These are phyloP conservation scores for Leccinum imitatum DNA, from an alignment of 768 basidiomycete genomes.

Conservation along the genomic window DNA sequence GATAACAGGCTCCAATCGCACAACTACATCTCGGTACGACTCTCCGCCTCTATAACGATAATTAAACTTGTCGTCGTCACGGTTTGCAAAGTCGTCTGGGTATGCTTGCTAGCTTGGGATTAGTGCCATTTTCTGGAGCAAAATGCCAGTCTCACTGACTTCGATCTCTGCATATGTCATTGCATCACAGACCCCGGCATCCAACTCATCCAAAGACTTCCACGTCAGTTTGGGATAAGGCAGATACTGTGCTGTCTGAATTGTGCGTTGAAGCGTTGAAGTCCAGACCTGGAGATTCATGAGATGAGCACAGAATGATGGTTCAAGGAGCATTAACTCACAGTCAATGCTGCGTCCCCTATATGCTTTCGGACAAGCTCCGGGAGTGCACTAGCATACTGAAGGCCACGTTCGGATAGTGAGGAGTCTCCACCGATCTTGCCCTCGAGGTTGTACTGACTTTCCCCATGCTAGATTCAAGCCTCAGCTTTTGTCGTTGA, in stretches of 20 bases:
- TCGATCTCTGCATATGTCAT: constrained; percentile 99
- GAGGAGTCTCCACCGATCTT: constrained; percentile 97
- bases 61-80: constrained; percentile 99
- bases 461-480: constrained; percentile 84
- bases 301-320: neutral
- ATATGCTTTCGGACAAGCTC: constrained; percentile 87
- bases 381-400: constrained; percentile 86
- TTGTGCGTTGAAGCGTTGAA: constrained; percentile 91
- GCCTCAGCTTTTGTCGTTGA: constrained; percentile 6
- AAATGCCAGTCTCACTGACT: constrained; percentile 42
- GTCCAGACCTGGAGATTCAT: constrained; percentile 81
- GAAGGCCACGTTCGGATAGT: constrained; percentile 78
- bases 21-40: constrained; percentile 96
- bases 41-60: constrained; percentile 97
- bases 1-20: constrained; percentile 94
- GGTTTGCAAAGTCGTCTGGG: constrained; percentile 96
- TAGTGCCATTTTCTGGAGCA: neutral
- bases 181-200: constrained; percentile 98
- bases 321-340: constrained; percentile 34
- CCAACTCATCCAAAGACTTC: constrained; percentile 98
- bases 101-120: constrained; percentile 67
- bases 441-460: constrained; percentile 93
- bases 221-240: constrained; percentile 93
- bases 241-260: constrained; percentile 81
- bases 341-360: constrained; percentile 84